Conservation (phyloP, 176 grass and related monocot species). For the Carex parvula region DNA sequence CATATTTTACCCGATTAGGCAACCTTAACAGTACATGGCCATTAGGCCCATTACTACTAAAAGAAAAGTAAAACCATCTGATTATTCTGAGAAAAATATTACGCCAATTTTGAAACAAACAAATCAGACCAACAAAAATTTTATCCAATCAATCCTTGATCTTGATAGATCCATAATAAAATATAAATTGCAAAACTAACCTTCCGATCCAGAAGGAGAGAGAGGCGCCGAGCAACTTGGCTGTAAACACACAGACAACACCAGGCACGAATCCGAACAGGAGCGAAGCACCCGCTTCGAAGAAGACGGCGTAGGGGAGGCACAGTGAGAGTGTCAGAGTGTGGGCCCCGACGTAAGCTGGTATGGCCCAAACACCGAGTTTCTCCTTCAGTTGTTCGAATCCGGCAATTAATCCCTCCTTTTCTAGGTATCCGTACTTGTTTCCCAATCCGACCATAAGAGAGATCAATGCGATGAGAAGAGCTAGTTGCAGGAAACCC, state of each 20-base stretch:
- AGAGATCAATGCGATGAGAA: conserved; percentile 1
- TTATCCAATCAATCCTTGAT: background rate
- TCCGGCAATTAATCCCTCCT: conserved; percentile 41
- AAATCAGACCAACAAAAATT: background rate
- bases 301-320: conserved; percentile 86
- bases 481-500: background rate
- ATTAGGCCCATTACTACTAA: background rate
- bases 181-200: conserved; percentile 24
- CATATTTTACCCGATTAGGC: background rate
- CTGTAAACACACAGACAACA: conserved; percentile 83
- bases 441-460: conserved; percentile 24
- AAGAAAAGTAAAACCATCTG: conserved; percentile 4
- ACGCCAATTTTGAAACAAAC: background rate
- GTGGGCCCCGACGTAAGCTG: conserved; percentile 65
- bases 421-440: conserved; percentile 58
- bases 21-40: background rate
- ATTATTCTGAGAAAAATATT: background rate
- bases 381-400: conserved; percentile 33
- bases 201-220: conserved; percentile 99
- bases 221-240: conserved; percentile 89
- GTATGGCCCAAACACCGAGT: conserved; percentile 76
- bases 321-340: conserved; percentile 80
- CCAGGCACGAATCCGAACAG: conserved; percentile 87
- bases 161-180: background rate
- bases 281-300: conserved; percentile 72